These are phyloP conservation scores for Krasilnikovozyma curviuscula DNA, from an alignment of 768 basidiomycete genomes.

Conservation along the genomic window DNA sequence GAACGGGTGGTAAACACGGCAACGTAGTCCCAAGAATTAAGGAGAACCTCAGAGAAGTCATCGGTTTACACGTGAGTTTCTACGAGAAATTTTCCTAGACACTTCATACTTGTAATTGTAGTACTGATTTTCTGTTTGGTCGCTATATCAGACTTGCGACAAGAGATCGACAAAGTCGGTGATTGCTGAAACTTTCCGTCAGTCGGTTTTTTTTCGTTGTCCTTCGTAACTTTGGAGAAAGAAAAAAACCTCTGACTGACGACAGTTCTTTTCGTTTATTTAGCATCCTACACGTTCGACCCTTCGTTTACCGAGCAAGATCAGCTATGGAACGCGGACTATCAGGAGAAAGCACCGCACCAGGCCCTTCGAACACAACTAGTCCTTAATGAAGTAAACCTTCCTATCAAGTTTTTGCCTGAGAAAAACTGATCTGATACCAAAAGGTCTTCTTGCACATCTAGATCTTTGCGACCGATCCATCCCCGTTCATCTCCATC, in stretches of 20 bases:
- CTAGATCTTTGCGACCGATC: constrained; percentile 17
- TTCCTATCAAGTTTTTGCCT: too few species aligned
- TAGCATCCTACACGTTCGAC: constrained; percentile 18
- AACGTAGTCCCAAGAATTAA: constrained; percentile 5
- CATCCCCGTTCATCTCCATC: constrained; percentile 14
- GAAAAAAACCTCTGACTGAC: too few species aligned
- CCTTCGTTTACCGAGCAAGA: constrained; percentile 15
- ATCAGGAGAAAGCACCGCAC: constrained; percentile 11
- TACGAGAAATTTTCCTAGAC: too few species aligned
- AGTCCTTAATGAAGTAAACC: constrained; percentile 5
- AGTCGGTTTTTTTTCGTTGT: too few species aligned
- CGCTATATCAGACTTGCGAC: constrained; percentile 18
- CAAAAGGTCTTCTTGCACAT: too few species aligned
- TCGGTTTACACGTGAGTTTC: constrained; percentile 19
- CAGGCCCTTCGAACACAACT: constrained; percentile 13
- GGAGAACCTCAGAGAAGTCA: constrained; percentile 14
- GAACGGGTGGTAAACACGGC: too few species aligned
- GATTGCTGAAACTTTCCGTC: constrained; percentile 9
- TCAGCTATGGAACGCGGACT: constrained; percentile 13
- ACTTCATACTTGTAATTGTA: too few species aligned
- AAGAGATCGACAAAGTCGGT: constrained; percentile 12
- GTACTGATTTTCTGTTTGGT: too few species aligned
- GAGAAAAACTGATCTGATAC: too few species aligned
- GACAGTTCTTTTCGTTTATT: too few species aligned
- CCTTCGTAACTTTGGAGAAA: too few species aligned